These are phyloP conservation scores for Epicoccum nigrum DNA, from an alignment of 2,329 filamentous ascomycete species.

Conservation along the genomic window DNA sequence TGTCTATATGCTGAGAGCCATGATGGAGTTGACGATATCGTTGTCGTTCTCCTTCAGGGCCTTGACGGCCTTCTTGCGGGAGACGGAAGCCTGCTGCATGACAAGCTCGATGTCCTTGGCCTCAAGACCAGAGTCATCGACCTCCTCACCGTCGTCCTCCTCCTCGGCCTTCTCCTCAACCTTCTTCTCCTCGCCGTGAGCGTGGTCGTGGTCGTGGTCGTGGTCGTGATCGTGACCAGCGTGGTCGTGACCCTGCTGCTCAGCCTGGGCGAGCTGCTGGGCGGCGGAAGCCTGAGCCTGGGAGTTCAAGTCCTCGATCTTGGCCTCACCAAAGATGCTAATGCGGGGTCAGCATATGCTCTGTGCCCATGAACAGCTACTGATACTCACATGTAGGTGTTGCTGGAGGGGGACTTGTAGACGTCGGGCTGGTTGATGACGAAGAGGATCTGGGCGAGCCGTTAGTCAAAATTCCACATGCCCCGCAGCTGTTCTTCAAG, in stretches of 20 bases:
- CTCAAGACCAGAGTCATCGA: conserved; percentile 92
- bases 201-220: conserved; percentile 68
- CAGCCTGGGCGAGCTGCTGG: conserved; percentile 86
- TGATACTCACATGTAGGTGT: conserved; percentile 93
- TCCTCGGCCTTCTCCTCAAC: conserved; percentile 66
- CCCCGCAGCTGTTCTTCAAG: conserved; percentile 14
- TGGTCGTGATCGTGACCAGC: conserved; percentile 75
- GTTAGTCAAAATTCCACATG: conserved; percentile 26
- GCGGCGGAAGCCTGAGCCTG: conserved; percentile 95
- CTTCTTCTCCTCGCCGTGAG: conserved; percentile 63
- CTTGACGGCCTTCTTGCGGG: conserved; percentile 98
- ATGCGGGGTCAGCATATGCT: conserved; percentile 32
- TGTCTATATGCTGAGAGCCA: conserved; percentile 74
- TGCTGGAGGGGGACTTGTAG: conserved; percentile 98
- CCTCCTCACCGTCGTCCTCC: conserved; percentile 92
- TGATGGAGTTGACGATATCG: conserved; percentile 99
- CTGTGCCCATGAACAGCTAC: conserved; percentile 10
- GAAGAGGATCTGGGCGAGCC: conserved; percentile 79
- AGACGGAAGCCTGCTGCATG: conserved; percentile 97
- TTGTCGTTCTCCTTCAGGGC: conserved; percentile 99
- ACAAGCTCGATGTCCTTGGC: conserved; percentile 99
- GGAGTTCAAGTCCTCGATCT: conserved; percentile 99
- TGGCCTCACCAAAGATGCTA: conserved; percentile 99
- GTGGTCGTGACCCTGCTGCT: conserved; percentile 70
- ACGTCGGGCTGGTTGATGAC: conserved; percentile 99